These are phyloP conservation scores for Calonectria honghensis DNA, from an alignment of 2,329 filamentous ascomycete genomes.

Conservation along the genomic window DNA sequence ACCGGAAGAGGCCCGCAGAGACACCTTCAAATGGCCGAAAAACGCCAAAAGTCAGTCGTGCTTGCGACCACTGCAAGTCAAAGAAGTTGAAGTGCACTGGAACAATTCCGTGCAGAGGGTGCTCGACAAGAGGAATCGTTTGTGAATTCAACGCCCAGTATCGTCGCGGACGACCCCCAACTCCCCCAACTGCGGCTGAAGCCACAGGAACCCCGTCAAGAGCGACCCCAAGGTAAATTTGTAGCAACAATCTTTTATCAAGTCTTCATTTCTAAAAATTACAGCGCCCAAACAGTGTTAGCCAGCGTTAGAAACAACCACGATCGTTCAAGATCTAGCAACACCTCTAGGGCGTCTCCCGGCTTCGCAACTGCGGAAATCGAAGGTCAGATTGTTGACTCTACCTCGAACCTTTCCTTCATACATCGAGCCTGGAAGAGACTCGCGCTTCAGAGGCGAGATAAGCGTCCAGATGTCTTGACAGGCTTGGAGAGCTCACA, in stretches of 20 bases:
- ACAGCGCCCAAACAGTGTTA: background rate
- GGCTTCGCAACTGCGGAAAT: conserved; percentile 61
- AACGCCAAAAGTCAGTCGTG: conserved; percentile 59
- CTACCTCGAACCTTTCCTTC: conserved; percentile 73
- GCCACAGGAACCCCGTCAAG: background rate
- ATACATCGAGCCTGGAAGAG: conserved; percentile 72
- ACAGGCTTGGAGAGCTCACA: conserved; percentile 51
- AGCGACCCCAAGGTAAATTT: background rate
- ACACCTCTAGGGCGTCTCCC: conserved; percentile 52
- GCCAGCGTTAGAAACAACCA: conserved; percentile 3
- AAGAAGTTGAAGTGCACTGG: conserved; percentile 63
- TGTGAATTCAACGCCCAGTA: conserved; percentile 62
- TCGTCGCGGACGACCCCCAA: conserved; percentile 61
- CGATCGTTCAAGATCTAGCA: background rate
- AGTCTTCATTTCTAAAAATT: background rate
- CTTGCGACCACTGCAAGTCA: conserved; percentile 63
- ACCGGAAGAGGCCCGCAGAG: conserved; percentile 39
- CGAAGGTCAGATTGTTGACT: conserved; percentile 73
- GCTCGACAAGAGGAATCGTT: conserved; percentile 52
- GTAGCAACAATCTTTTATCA: no score
- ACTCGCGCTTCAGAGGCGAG: conserved; percentile 56
- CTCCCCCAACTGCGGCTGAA: conserved; percentile 53
- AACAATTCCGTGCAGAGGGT: conserved; percentile 59
- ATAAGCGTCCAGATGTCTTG: conserved; percentile 48
- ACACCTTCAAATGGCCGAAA: conserved; percentile 48